These are phyloP conservation scores for Hypoxylon subgilvum DNA, from an alignment of 495 filamentous ascomycete genomes.

Conservation along the genomic window DNA sequence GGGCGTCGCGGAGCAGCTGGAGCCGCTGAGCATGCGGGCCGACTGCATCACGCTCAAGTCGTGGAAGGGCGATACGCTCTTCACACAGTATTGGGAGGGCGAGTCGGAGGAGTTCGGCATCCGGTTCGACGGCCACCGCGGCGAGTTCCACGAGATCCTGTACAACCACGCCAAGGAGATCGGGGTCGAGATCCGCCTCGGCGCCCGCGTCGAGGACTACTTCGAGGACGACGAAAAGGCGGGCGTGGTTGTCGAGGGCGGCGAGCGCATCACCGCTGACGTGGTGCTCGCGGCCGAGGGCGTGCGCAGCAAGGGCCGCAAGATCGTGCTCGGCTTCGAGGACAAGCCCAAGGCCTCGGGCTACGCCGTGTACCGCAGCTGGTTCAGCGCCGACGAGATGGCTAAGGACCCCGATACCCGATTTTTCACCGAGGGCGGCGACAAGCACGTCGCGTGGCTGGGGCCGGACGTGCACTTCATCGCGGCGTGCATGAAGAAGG, in stretches of 20 bases:
- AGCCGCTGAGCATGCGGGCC: slow-evolving; percentile 57
- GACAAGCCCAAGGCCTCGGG: slow-evolving; percentile 65
- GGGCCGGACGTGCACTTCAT: slow-evolving; percentile 71
- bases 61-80: slow-evolving; percentile 44
- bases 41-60: slow-evolving; percentile 45
- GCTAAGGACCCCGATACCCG: slow-evolving; percentile 66
- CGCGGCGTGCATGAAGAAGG: slow-evolving; percentile 65
- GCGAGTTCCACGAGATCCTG: slow-evolving; percentile 66
- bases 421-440: slow-evolving; percentile 67
- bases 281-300: slow-evolving; percentile 70
- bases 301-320: slow-evolving; percentile 63
- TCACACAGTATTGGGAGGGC: slow-evolving; percentile 47
- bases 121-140: slow-evolving; percentile 66
- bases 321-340: slow-evolving; percentile 66
- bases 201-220: slow-evolving; percentile 63
- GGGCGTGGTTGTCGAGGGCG: slow-evolving; percentile 59
- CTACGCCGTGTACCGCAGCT: slow-evolving; percentile 65
- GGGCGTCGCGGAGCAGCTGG: slow-evolving; percentile 53
- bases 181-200: slow-evolving; percentile 63
- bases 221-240: slow-evolving; percentile 62
- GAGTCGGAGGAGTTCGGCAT: slow-evolving; percentile 52
- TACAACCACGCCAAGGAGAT: slow-evolving; percentile 61
- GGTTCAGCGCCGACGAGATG: slow-evolving; percentile 66
- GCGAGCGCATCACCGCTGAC: slow-evolving; percentile 58
- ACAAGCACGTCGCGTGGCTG: slow-evolving; percentile 65